Evolutionary conservation across 2,329 filamentous ascomycete species (phyloP).

Genomic region (Botryotinia calthae): DNA sequence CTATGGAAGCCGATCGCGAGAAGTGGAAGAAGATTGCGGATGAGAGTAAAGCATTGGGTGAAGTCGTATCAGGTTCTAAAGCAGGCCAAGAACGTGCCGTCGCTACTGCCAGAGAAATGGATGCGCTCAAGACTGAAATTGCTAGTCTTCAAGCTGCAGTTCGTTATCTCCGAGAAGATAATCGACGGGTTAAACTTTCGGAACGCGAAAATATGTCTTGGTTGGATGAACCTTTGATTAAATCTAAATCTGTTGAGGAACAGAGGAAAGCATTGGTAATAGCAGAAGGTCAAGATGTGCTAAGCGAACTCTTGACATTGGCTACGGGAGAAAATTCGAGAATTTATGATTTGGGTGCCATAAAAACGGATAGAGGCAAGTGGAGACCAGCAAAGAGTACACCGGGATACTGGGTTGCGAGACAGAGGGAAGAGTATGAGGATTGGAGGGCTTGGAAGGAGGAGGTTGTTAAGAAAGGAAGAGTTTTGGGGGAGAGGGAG

Average conservation of each 20-base stretch:
- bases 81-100: constrained; percentile 65
- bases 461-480: constrained; percentile 53
- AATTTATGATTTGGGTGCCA: constrained; percentile 56
- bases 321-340: constrained; percentile 47
- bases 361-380: constrained; percentile 59
- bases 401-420: constrained; percentile 64
- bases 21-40: constrained; percentile 70
- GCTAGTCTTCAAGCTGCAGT: constrained; percentile 62
- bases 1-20: constrained; percentile 63
- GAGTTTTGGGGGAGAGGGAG: constrained; percentile 40
- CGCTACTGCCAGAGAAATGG: constrained; percentile 69
- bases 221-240: constrained; percentile 60
- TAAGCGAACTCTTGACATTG: constrained; percentile 63
- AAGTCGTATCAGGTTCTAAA: constrained; percentile 49
- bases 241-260: constrained; percentile 44
- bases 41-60: constrained; percentile 55
- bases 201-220: constrained; percentile 51
- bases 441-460: constrained; percentile 59
- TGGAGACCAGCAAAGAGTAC: constrained; percentile 66
- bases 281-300: constrained; percentile 61
- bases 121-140: constrained; percentile 68
- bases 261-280: constrained; percentile 52
- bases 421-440: constrained; percentile 63
- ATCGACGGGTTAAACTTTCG: constrained; percentile 56
- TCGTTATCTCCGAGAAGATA: constrained; percentile 66